phyloP scores from a whole-genome alignment of 495 filamentous ascomycete species.

The Talaromyces borbonicus region DNA sequence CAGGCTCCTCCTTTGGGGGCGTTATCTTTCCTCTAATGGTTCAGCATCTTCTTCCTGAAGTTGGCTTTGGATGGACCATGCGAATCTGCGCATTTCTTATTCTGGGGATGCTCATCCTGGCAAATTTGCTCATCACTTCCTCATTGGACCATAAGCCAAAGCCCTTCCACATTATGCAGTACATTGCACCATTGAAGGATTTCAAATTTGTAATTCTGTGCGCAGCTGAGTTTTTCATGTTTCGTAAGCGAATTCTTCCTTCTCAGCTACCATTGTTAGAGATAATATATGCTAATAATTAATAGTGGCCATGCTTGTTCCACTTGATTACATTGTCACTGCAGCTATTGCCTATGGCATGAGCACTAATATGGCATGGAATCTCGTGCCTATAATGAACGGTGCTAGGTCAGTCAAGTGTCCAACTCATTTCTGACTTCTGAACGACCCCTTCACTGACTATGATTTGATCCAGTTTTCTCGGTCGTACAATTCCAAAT shows the following conservation, averaged over 20 bases:
- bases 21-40: conserved; percentile 58
- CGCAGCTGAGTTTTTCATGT: conserved; percentile 51
- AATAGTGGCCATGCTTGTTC: conserved; percentile 44
- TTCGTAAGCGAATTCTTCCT: conserved; percentile 49
- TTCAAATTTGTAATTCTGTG: conserved; percentile 54
- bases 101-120: conserved; percentile 50
- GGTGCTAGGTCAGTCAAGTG: conserved; percentile 46
- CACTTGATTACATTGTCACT: conserved; percentile 61
- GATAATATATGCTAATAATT: conserved; percentile 18
- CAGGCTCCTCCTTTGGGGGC: conserved; percentile 52
- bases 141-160: conserved; percentile 49
- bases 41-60: conserved; percentile 47
- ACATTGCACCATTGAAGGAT: conserved; percentile 52
- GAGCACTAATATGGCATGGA: conserved; percentile 42
- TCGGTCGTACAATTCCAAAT: conserved; percentile 23
- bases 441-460: too few relatives aligned
- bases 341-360: conserved; percentile 47
- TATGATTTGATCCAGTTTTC: conserved; percentile 7
- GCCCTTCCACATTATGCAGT: conserved; percentile 43
- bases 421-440: not conserved
- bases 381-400: conserved; percentile 64
- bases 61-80: conserved; percentile 70
- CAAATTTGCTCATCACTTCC: conserved; percentile 55
- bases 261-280: conserved; percentile 34
- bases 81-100: conserved; percentile 61